A percentile compares a stretch with the other conserved stretches of the same genome.
These are phyloP conservation scores for Bathelium albidoporum DNA, from an alignment of 495 filamentous ascomycete genomes.

Conservation along the genomic window DNA sequence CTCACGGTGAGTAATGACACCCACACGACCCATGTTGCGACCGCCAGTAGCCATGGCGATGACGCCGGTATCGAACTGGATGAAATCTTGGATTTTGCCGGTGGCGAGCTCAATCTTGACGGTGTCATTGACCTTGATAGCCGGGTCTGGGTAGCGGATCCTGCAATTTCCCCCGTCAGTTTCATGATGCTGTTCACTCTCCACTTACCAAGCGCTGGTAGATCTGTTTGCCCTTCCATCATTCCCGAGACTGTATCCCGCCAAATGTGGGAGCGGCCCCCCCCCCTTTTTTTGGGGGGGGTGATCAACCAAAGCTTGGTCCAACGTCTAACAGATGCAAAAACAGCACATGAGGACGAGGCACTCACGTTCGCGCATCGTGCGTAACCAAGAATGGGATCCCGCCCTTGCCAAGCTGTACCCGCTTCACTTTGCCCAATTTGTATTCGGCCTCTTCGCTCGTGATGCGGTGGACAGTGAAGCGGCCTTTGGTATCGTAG, in stretches of 20 bases:
- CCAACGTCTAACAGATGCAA: conserved; percentile 94
- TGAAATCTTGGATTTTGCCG: conserved; percentile 87
- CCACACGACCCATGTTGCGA: conserved; percentile 99
- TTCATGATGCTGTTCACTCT: conserved; percentile 10
- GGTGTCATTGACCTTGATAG: conserved; percentile 99
- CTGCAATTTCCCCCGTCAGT: conserved; percentile 41
- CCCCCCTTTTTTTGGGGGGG: too few relatives aligned
- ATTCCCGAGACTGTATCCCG: conserved; percentile 11
- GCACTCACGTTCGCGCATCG: conserved; percentile 99
- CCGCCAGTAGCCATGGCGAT: conserved; percentile 97
- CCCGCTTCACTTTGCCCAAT: conserved; percentile 98
- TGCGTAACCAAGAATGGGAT: conserved; percentile 99
- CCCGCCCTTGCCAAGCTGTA: conserved; percentile 96
- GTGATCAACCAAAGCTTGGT: conserved; percentile 91
- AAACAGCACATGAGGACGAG: conserved; percentile 37
- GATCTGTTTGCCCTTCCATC: background rate
- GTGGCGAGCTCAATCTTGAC: conserved; percentile 96
- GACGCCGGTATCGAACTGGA: conserved; percentile 93
- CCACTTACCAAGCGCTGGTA: conserved; percentile 15
- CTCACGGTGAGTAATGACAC: conserved; percentile 99
- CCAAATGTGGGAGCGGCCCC: too few relatives aligned
- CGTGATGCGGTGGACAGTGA: conserved; percentile 99
- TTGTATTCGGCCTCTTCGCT: conserved; percentile 98
- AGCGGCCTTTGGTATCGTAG: conserved; percentile 99
- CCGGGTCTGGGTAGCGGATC: conserved; percentile 96